Conservation (phyloP, 2,329 filamentous ascomycete species). For the Penicillium thymicola region DNA sequence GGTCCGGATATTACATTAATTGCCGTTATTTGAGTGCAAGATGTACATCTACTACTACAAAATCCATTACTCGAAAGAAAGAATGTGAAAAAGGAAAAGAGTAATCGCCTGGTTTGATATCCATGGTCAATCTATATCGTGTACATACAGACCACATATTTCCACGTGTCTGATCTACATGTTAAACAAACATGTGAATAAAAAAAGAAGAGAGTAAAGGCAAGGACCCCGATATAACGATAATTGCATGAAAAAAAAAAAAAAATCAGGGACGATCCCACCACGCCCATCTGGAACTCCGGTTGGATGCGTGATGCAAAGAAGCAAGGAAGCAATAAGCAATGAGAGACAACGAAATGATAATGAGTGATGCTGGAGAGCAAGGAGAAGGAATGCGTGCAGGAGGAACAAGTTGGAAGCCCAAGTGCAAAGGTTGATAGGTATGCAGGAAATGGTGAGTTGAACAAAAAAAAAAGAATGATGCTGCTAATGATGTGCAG, state of each 20-base stretch:
- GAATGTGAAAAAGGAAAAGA: background rate
- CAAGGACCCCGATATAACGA: slow-evolving; percentile 8
- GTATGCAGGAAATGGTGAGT: background rate
- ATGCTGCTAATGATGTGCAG: slow-evolving; percentile 2
- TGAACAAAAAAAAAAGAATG: slow-evolving; percentile 6
- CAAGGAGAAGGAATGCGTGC: background rate
- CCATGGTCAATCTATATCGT: slow-evolving; percentile 3
- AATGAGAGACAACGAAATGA: background rate
- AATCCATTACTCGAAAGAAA: background rate
- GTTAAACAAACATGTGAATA: background rate
- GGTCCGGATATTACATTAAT: too few relatives aligned
- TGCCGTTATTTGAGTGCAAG: background rate
- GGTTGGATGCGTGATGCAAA: slow-evolving; percentile 27
- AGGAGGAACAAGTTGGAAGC: background rate
- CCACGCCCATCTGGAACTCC: slow-evolving; percentile 28
- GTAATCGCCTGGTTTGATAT: background rate
- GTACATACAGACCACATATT: slow-evolving; percentile 1
- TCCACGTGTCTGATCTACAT: slow-evolving; percentile 1
- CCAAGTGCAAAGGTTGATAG: slow-evolving; percentile 6
- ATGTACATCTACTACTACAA: background rate
- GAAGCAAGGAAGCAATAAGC: background rate
- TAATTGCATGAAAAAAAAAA: background rate
- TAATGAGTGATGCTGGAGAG: slow-evolving; percentile 1
- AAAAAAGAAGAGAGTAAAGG: background rate
- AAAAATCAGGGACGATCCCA: slow-evolving; percentile 13